Base-by-base conservation (phyloP, 2,329 filamentous ascomycete genomes). In the Penicillium psychrosexuale region DNA sequence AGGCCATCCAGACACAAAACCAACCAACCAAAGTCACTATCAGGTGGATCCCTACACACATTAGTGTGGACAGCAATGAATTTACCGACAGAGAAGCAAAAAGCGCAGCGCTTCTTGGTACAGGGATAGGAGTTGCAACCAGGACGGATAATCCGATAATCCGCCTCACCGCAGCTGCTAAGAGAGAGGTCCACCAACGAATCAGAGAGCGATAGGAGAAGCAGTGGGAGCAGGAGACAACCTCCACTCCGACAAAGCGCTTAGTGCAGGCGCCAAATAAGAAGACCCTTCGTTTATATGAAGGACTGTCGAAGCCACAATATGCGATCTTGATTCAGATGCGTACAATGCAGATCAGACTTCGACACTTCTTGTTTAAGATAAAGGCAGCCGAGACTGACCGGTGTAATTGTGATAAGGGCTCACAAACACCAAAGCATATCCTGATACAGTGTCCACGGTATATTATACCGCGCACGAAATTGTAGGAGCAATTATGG, bases 341-440 rank as follows among this genome's bases (percentile, higher is more conserved):
- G 9, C 45, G 56, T 0, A 56, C 46, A 2, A 47, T 49, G 15
- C 30, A 53, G 1, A 61, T 62, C 8, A 44, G 36, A 0, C 34
- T 62, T 1, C 15, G 40, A 0, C 43, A 59, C 17, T 58, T 59
- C 36, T 30, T 63, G 0, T 58, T 37, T 0, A 56, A 58, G 3
- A 60, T 61, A 13, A 59, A 57, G 3, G 47, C 19, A 6, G n/a
- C 19, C 0, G 47, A 61, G 3, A 43, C 40, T 0, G 53, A 56
- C 15, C 0, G 24, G 4, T 61, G 38, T 11, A 28, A 8, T 5
- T 61, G 44, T 22, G 37, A 27, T 0, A 22, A 55, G 5, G 54
- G 58, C 0, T 55, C 48, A 7, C 48, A 59, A 6, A 62, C 47
- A 2, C 51, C 44, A 2, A 43, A n/a, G n/a, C 43, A 58, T 11